Conservation (phyloP, 2,329 filamentous ascomycete genomes). For the Fusarium bactridioides region DNA sequence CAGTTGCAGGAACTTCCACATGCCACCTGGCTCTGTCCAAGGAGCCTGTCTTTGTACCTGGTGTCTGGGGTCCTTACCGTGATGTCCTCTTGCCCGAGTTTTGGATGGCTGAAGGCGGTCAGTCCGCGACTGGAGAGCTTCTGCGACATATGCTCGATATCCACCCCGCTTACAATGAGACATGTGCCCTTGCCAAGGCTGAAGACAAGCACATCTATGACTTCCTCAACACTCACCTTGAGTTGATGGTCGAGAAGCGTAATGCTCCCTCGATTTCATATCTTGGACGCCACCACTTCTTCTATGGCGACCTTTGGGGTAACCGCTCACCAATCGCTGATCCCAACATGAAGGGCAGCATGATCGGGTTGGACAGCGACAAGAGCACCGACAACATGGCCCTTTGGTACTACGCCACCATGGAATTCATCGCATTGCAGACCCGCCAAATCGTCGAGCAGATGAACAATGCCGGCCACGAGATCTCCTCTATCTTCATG, state of each 20-base stretch:
- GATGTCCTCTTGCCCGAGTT: slow-evolving; percentile 91
- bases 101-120: slow-evolving; percentile 98
- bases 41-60: slow-evolving; percentile 90
- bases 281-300: slow-evolving; percentile 93
- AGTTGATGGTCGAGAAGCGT: slow-evolving; percentile 73
- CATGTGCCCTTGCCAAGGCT: slow-evolving; percentile 78
- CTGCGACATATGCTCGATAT: slow-evolving; percentile 95
- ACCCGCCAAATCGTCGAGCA: slow-evolving; percentile 93
- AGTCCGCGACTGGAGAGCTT: slow-evolving; percentile 94
- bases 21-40: slow-evolving; percentile 97
- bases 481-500: slow-evolving; percentile 96
- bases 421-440: slow-evolving; percentile 98
- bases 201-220: slow-evolving; percentile 93
- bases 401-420: slow-evolving; percentile 91
- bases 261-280: slow-evolving; percentile 82
- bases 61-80: slow-evolving; percentile 96
- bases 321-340: slow-evolving; percentile 96
- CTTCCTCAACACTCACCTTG: slow-evolving; percentile 88
- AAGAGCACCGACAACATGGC: slow-evolving; percentile 87
- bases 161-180: slow-evolving; percentile 87
- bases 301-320: slow-evolving; percentile 97
- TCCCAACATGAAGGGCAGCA: slow-evolving; percentile 87
- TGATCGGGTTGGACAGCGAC: slow-evolving; percentile 87
- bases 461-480: slow-evolving; percentile 91
- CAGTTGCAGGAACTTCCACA: slow-evolving; percentile 95